These are phyloP conservation scores for Penicillium antarcticum DNA, from an alignment of 495 filamentous ascomycete species.

Conservation along the genomic window DNA sequence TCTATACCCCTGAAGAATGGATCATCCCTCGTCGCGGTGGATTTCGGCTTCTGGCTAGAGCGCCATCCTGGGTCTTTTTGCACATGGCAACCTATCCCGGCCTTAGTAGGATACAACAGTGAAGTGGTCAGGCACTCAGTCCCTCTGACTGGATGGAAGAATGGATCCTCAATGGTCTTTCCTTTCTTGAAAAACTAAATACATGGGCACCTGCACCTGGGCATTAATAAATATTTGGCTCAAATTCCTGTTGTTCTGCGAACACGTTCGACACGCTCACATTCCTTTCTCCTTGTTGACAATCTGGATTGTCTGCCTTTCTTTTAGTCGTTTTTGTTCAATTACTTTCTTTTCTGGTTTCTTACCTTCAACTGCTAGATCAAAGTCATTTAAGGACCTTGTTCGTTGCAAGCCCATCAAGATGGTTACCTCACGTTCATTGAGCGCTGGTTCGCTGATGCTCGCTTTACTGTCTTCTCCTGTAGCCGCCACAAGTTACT, in stretches of 20 bases:
- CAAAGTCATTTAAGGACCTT: neutral
- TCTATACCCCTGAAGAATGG: slow-evolving; percentile 3
- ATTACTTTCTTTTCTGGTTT: slow-evolving; percentile 6
- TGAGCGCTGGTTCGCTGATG: slow-evolving; percentile 29
- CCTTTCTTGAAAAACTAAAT: neutral
- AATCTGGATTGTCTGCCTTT: slow-evolving; percentile 20
- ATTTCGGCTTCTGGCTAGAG: neutral
- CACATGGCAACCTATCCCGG: neutral
- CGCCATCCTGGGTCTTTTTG: neutral
- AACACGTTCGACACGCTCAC: slow-evolving; percentile 18
- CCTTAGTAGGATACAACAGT: neutral
- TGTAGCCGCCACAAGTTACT: slow-evolving; percentile 30
- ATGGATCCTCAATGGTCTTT: neutral
- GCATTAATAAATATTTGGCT: slow-evolving; percentile 1
- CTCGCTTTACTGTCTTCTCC: slow-evolving; percentile 17
- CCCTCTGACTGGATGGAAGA: slow-evolving; percentile 1
- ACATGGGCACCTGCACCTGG: neutral
- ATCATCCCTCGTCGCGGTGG: slow-evolving; percentile 1
- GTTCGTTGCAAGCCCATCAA: slow-evolving; percentile 7
- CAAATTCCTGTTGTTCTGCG: slow-evolving; percentile 7
- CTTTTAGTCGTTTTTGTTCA: slow-evolving; percentile 7
- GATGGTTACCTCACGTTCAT: slow-evolving; percentile 20
- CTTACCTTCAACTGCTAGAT: neutral
- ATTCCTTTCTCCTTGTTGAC: slow-evolving; percentile 27
- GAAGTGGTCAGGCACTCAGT: neutral